Percentiles rank a stretch among this genome's conserved stretches.
These are phyloP conservation scores for Globisporangium irregulare DNA, from an alignment of 352 stramenopile species.

Conservation along the genomic window DNA sequence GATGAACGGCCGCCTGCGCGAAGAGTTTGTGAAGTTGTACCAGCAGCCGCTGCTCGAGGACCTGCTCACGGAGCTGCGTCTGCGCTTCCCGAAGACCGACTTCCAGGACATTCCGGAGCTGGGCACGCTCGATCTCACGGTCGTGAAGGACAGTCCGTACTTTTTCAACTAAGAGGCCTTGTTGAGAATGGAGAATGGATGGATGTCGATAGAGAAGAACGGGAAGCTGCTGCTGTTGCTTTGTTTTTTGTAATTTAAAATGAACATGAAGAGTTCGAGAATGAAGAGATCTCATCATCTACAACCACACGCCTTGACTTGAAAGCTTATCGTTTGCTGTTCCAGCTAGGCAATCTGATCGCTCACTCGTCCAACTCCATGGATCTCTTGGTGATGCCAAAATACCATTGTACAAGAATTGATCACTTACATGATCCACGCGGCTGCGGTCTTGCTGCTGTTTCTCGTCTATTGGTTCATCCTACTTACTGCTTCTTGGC, in stretches of 20 bases:
- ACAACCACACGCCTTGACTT: neutral
- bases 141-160: neutral
- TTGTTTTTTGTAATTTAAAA: conserved; percentile 4
- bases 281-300: neutral
- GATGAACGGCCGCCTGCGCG: neutral
- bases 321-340: no score
- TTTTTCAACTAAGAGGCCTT: neutral
- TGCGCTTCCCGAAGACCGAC: neutral
- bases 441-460: neutral
- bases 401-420: no score
- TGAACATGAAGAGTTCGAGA: neutral
- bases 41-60: neutral
- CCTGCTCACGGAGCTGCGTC: neutral
- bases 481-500: neutral
- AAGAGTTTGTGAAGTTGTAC: neutral
- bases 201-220: neutral
- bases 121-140: neutral
- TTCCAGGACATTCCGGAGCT: neutral
- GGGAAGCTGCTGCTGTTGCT: neutral
- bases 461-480: neutral
- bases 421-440: no score
- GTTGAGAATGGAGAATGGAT: neutral
- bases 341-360: no score
- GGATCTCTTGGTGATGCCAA: no score
- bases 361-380: no score